phyloP scores from a whole-genome alignment of 192 early-diverging fungal genomes.

The Backusella parvicylindrica region DNA sequence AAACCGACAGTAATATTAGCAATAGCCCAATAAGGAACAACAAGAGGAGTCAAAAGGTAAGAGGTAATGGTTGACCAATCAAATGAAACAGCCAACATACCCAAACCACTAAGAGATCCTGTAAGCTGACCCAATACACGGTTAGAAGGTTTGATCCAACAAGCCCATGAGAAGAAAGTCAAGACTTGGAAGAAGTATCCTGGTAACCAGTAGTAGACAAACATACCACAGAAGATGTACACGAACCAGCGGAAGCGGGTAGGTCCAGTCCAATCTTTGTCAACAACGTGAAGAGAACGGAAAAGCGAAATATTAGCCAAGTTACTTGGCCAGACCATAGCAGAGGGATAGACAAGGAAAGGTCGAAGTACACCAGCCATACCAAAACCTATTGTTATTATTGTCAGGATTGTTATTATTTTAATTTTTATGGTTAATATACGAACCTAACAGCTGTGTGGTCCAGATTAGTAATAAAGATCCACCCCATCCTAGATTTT shows the following conservation, averaged over 20 bases:
- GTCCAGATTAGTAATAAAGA: conserved; percentile 55
- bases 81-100: conserved; percentile 53
- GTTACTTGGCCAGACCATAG: conserved; percentile 87
- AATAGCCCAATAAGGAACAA: conserved; percentile 40
- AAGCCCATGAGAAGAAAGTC: conserved; percentile 47
- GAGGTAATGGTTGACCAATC: conserved; percentile 54
- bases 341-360: conserved; percentile 81
- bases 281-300: conserved; percentile 60
- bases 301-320: conserved; percentile 77
- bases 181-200: conserved; percentile 48
- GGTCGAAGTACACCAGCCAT: conserved; percentile 70
- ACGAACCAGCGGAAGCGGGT: conserved; percentile 60
- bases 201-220: conserved; percentile 61
- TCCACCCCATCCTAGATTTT: conserved; percentile 48
- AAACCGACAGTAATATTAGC: conserved; percentile 51
- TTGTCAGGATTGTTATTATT: not conserved
- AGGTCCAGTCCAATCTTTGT: conserved; percentile 25
- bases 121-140: conserved; percentile 41
- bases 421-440: not conserved
- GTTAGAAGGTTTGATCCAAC: conserved; percentile 49
- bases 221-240: conserved; percentile 44
- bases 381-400: conserved; percentile 37
- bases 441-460: conserved; percentile 29
- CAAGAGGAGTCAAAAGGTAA: conserved; percentile 39
- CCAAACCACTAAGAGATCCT: conserved; percentile 45